A percentile compares a stretch with the other conserved stretches of the same genome.
Conservation (phyloP, 2,329 filamentous ascomycete genomes). For the Pestalotiopsis sp. region DNA sequence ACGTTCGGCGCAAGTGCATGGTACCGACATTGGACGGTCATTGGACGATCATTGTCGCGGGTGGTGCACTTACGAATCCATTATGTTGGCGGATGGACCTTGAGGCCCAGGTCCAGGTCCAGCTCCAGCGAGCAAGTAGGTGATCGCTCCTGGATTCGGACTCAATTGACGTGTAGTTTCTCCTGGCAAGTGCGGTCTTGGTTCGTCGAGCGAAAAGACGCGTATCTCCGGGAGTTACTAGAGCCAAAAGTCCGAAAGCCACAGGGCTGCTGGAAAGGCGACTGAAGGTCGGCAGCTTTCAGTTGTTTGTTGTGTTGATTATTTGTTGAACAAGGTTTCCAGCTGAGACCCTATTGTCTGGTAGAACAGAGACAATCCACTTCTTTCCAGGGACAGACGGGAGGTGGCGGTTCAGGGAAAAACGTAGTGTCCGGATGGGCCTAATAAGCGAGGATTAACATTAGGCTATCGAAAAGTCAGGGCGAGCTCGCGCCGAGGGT, state of each 20-base stretch:
- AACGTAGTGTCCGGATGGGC: not conserved
- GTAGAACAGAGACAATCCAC: not conserved
- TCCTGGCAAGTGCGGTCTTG: not conserved
- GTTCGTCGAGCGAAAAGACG: not conserved
- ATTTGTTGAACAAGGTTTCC: not conserved
- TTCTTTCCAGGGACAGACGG: not conserved
- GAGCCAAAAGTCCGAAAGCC: not conserved
- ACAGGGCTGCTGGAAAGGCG: not conserved
- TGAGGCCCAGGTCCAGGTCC: conserved; percentile 26
- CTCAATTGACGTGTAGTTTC: not conserved
- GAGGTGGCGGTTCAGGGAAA: not conserved
- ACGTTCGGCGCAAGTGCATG: not conserved
- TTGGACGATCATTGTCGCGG: not conserved
- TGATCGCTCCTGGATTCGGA: conserved; percentile 15
- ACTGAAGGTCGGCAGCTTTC: not conserved
- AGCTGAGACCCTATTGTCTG: not conserved
- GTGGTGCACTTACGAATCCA: conserved; percentile 34
- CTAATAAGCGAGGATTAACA: not conserved
- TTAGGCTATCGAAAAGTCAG: not conserved
- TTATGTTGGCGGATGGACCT: conserved; percentile 35
- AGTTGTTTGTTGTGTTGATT: not conserved
- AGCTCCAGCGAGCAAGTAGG: conserved; percentile 15
- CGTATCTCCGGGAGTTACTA: not conserved
- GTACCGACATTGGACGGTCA: not conserved
- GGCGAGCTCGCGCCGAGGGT: not conserved